Conservation (phyloP, 2,329 filamentous ascomycete species). For the Colletotrichum euphorbiae region DNA sequence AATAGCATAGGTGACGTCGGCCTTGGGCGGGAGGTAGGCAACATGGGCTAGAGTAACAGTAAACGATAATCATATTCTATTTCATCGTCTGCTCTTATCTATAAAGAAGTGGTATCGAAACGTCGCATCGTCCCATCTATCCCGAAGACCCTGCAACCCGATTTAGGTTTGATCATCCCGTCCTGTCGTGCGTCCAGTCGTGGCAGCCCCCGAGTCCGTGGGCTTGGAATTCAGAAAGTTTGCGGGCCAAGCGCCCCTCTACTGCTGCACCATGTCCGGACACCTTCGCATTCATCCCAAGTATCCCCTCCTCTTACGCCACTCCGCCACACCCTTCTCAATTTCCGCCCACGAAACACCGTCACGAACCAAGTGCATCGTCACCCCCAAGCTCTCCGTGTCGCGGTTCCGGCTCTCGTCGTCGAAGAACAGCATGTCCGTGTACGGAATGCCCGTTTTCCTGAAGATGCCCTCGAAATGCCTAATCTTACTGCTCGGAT, state of each 20-base stretch:
- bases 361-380: constrained; percentile 84
- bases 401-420: constrained; percentile 90
- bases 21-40: constrained; percentile 7
- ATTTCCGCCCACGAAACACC: constrained; percentile 82
- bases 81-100: not conserved
- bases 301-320: constrained; percentile 77
- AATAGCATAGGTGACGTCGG: not conserved
- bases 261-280: no score
- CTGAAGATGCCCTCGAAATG: constrained; percentile 83
- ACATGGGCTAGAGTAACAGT: constrained; percentile 32
- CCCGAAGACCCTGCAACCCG: not conserved
- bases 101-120: constrained; percentile 19
- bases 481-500: constrained; percentile 83
- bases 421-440: constrained; percentile 96
- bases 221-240: not conserved
- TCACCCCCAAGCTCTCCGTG: constrained; percentile 81
- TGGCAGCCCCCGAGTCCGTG: not conserved
- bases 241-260: not conserved
- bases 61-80: not conserved
- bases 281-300: not conserved
- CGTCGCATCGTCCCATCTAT: constrained; percentile 22
- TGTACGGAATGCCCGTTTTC: constrained; percentile 76
- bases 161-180: constrained; percentile 17
- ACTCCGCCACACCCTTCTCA: constrained; percentile 82
- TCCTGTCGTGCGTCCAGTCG: not conserved